Conservation (phyloP, 768 basidiomycete species). For the Psilocybe tampanensis region DNA sequence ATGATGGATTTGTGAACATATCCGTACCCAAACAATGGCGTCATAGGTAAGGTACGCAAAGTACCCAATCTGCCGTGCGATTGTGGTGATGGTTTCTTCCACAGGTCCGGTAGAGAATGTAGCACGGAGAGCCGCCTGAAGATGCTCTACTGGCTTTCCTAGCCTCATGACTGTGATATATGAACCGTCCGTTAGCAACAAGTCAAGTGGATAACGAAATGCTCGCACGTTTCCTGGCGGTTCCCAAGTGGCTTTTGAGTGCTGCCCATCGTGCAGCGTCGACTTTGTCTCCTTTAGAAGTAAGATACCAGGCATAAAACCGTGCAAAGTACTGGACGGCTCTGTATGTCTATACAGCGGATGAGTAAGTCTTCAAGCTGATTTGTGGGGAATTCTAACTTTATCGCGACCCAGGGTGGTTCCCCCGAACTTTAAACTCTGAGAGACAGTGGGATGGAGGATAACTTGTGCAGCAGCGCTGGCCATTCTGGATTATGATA, state of each 20-base stretch:
- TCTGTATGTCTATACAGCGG: conserved; percentile 69
- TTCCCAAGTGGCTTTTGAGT: conserved; percentile 83
- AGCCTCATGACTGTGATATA: conserved; percentile 75
- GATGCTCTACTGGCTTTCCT: conserved; percentile 92
- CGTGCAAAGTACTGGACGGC: conserved; percentile 90
- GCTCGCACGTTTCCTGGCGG: conserved; percentile 85
- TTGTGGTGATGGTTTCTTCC: conserved; percentile 74
- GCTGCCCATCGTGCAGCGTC: conserved; percentile 80
- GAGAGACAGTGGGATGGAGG: conserved; percentile 81
- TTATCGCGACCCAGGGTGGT: conserved; percentile 93
- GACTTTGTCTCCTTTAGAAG: conserved; percentile 67
- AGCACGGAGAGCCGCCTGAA: conserved; percentile 85
- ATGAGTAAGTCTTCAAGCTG: background rate
- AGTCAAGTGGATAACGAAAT: conserved; percentile 5
- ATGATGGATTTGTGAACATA: background rate
- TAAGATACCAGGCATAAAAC: conserved; percentile 83
- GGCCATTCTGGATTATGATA: conserved; percentile 36
- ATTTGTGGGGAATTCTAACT: conserved; percentile 40
- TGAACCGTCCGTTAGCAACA: background rate
- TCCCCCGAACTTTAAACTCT: conserved; percentile 71
- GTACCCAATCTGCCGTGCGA: conserved; percentile 86
- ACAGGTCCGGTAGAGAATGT: conserved; percentile 54
- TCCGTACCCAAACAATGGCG: conserved; percentile 79
- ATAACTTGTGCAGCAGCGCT: conserved; percentile 73
- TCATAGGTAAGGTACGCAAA: conserved; percentile 88